phyloP scores from a whole-genome alignment of 2,329 filamentous ascomycete genomes.

The Xylaria sp. region DNA sequence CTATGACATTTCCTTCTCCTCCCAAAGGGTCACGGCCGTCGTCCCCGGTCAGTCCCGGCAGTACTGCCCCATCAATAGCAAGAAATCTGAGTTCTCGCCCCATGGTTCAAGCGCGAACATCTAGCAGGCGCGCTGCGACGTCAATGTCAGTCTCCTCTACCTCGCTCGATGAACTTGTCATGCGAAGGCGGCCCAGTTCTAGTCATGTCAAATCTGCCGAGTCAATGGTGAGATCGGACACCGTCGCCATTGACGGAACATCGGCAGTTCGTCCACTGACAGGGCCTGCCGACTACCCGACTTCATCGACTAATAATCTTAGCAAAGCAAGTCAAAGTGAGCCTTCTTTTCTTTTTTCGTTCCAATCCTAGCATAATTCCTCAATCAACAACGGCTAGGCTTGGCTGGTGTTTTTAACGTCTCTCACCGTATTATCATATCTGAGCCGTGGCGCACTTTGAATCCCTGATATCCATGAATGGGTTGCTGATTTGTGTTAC shows the following conservation, averaged over 20 bases:
- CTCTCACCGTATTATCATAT: not conserved
- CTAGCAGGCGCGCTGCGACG: slow-evolving; percentile 31
- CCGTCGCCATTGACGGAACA: not conserved
- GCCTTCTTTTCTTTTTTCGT: slow-evolving; percentile 4
- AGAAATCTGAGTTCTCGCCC: slow-evolving; percentile 9
- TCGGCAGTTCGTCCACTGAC: not conserved
- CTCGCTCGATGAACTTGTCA: slow-evolving; percentile 36
- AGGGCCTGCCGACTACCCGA: not conserved
- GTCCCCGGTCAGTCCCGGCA: slow-evolving; percentile 30
- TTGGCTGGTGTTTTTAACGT: not conserved
- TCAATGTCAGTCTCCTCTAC: slow-evolving; percentile 23
- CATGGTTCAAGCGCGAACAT: slow-evolving; percentile 30
- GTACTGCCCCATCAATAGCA: slow-evolving; percentile 16
- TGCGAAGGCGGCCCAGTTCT: slow-evolving; percentile 23
- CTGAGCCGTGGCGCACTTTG: not conserved
- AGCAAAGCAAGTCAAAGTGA: slow-evolving; percentile 5
- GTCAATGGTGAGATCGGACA: not conserved
- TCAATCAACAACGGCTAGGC: not conserved
- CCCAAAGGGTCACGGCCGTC: slow-evolving; percentile 34
- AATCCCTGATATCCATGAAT: not conserved
- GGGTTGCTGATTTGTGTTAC: slow-evolving; percentile 3
- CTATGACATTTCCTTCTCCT: slow-evolving; percentile 38
- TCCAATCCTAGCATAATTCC: not conserved
- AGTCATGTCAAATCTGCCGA: slow-evolving; percentile 1
- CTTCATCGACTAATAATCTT: not conserved